Base-by-base conservation (phyloP, 306 rosid species). In the Mimosa pudica region DNA sequence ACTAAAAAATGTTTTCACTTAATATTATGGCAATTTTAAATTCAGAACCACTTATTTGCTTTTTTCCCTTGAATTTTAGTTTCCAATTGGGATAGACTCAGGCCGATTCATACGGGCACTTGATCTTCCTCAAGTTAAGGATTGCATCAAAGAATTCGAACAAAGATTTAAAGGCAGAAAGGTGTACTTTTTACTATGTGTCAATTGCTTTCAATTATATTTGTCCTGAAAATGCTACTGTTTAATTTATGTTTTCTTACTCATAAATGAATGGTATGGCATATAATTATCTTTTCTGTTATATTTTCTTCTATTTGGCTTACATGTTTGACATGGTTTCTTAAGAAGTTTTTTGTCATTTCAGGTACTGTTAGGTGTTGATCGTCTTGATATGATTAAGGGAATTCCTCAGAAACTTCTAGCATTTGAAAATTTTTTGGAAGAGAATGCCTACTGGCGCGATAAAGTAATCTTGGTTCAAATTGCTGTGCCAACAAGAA, bases 401-500 rank as follows among this genome's bases (percentile, higher is more conserved):
- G 98, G 98, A 81, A 93, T 93, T 80, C 98, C 98, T 82, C 98
- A 93, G 83, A 93, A 93, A 87, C 87, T 91, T 76, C 84, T 93
- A 76, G 98, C 98, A 42, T 93, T 91, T 86, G 98, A 93, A 83
- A 93, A 91, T 17, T 93, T 93, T 80, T 86, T 93, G 51, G 98
- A 93, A 86, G 98, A 93, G 83, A 93, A 87, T 85, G 47, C 82
- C 49, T 6, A 10, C 45, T 93, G 96, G 96, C 90, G 84, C 77
- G 94, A 88, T 67, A 93, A 89, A 87, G 98, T 93, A 44, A 97
- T 91, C 74, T 83, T 93, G 84, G 83, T 93, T 84, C 98, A 93
- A 88, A 93, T 93, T 89, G 98, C 98, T 5, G 98, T 93, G 80
- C 98, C 98, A 71, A 93, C 98, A 65, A 88, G 98, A 82, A 91